A percentile compares a stretch with the other conserved stretches of the same genome.
These are phyloP conservation scores for Amniculicola lignicola DNA, from an alignment of 495 filamentous ascomycete species.

Conservation along the genomic window DNA sequence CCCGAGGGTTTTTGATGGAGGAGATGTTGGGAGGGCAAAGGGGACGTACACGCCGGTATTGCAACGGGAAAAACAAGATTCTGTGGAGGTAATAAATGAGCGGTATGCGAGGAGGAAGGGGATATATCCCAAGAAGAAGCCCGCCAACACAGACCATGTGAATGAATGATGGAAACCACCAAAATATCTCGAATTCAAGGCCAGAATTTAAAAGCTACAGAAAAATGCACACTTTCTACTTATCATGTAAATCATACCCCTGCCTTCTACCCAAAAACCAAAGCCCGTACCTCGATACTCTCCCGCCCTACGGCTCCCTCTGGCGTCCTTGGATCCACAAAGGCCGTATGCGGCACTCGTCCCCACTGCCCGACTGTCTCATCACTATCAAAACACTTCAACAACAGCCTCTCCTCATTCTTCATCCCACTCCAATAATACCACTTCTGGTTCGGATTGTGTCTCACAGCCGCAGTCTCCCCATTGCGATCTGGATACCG, in stretches of 20 bases:
- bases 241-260: too few species aligned
- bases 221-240: too few species aligned
- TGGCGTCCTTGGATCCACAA: slow-evolving; percentile 66
- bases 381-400: slow-evolving; percentile 79
- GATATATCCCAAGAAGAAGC: not conserved
- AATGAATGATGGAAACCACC: too few species aligned
- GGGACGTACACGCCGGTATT: slow-evolving; percentile 64
- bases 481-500: slow-evolving; percentile 70
- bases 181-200: too few species aligned
- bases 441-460: slow-evolving; percentile 62
- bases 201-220: too few species aligned
- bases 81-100: slow-evolving; percentile 70
- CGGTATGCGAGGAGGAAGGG: slow-evolving; percentile 72
- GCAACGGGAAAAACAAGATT: slow-evolving; percentile 59
- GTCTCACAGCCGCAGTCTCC: slow-evolving; percentile 70
- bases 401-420: slow-evolving; percentile 67
- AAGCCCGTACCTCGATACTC: slow-evolving; percentile 83
- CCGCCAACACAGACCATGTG: too few species aligned
- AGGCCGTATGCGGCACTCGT: slow-evolving; percentile 77
- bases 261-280: slow-evolving; percentile 80
- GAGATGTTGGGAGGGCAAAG: slow-evolving; percentile 17
- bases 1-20: slow-evolving; percentile 25
- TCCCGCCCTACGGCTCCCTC: slow-evolving; percentile 53
- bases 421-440: slow-evolving; percentile 77
- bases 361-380: slow-evolving; percentile 52